phyloP scores from a whole-genome alignment of 2,329 filamentous ascomycete species.

The Colletotrichum phormii region DNA sequence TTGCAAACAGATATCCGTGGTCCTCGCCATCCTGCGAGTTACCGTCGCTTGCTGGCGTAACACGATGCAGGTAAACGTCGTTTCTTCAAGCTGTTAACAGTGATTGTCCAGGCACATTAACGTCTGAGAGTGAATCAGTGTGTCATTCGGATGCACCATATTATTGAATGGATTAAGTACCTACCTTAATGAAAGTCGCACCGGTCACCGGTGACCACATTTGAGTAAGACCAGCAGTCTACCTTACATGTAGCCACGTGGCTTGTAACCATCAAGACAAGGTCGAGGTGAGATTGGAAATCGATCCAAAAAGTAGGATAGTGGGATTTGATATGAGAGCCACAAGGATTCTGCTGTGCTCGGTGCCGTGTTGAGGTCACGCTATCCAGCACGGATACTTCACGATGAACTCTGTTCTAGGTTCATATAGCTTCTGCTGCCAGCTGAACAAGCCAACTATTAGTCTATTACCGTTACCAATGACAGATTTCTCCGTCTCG shows the following conservation, averaged over 20 bases:
- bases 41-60: background rate
- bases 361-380: background rate
- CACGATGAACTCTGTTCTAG: background rate
- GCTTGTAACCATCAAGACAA: background rate
- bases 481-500: background rate
- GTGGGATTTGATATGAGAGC: background rate
- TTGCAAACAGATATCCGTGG: background rate
- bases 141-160: constrained; percentile 66
- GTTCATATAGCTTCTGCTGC: background rate
- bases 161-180: background rate
- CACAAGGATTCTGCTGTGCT: no score
- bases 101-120: constrained; percentile 77
- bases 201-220: no score
- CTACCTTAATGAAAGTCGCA: fast-evolving
- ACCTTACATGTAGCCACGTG: no score
- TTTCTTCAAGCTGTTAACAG: background rate
- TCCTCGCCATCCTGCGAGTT: background rate
- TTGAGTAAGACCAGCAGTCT: no score
- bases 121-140: constrained; percentile 76
- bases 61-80: background rate
- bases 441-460: background rate
- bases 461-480: background rate
- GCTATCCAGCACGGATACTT: no score
- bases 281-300: fast-evolving
- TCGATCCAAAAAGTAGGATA: background rate